These are phyloP conservation scores for Phyllosticta ampelicida DNA, from an alignment of 2,329 filamentous ascomycete species.

Conservation along the genomic window DNA sequence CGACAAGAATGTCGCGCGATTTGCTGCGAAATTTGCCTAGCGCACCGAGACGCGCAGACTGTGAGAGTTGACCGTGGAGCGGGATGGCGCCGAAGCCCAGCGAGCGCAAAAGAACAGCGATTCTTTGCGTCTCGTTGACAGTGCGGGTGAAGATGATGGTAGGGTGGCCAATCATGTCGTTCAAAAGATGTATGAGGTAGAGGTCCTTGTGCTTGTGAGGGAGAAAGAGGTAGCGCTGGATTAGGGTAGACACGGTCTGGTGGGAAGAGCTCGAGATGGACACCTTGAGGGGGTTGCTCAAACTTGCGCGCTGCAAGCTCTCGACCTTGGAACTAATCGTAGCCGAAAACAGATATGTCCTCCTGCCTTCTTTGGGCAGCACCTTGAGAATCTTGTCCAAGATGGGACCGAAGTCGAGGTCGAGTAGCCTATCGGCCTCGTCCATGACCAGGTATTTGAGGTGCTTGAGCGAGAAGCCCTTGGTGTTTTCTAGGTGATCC, in stretches of 20 bases:
- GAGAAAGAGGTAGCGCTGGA: slow-evolving; percentile 79
- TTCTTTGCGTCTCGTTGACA: slow-evolving; percentile 77
- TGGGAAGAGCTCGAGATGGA: slow-evolving; percentile 75
- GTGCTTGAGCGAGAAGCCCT: slow-evolving; percentile 75
- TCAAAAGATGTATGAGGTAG: slow-evolving; percentile 76
- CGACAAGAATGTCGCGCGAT: slow-evolving; percentile 75
- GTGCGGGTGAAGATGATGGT: slow-evolving; percentile 88
- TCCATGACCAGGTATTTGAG: slow-evolving; percentile 91
- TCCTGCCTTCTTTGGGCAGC: slow-evolving; percentile 48
- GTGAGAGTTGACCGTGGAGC: slow-evolving; percentile 82
- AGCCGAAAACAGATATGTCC: slow-evolving; percentile 85
- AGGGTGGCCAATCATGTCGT: slow-evolving; percentile 76
- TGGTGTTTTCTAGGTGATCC: slow-evolving; percentile 93
- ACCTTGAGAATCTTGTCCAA: slow-evolving; percentile 91
- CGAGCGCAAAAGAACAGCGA: slow-evolving; percentile 70
- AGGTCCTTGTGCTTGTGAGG: slow-evolving; percentile 82
- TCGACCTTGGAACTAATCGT: slow-evolving; percentile 94
- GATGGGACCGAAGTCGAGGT: slow-evolving; percentile 87
- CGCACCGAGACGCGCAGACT: slow-evolving; percentile 75
- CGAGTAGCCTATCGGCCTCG: slow-evolving; percentile 82
- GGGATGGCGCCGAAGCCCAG: slow-evolving; percentile 88
- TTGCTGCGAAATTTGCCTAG: slow-evolving; percentile 81
- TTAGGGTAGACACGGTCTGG: slow-evolving; percentile 79
- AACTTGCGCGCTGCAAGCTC: slow-evolving; percentile 76
- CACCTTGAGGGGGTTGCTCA: slow-evolving; percentile 74